Conservation (phyloP, 108 stramenopile genomes). For the Skeletonema costatum region DNA sequence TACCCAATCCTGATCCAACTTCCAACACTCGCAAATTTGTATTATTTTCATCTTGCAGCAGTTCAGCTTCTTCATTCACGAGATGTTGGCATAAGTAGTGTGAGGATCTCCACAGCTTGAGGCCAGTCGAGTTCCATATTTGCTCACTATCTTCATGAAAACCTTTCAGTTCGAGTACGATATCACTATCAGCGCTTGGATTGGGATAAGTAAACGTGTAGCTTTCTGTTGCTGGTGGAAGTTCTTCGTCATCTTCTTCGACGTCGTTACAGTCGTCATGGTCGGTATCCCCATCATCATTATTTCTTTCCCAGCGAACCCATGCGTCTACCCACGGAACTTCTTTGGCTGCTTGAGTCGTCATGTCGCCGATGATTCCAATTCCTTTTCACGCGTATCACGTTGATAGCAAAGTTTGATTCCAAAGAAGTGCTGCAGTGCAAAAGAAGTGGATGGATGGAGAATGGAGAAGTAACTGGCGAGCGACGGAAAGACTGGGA, state of each 20-base stretch:
- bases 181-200: constrained; percentile 16
- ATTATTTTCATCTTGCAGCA: background rate
- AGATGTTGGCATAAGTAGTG: constrained; percentile 63
- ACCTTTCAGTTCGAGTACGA: constrained; percentile 49
- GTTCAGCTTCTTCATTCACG: background rate
- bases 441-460: too few species aligned
- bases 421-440: too few species aligned
- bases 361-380: background rate
- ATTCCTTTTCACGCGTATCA: background rate
- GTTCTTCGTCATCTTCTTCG: constrained; percentile 49
- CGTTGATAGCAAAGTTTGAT: too few species aligned
- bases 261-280: constrained; percentile 1
- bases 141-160: constrained; percentile 55
- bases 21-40: constrained; percentile 19
- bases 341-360: constrained; percentile 10
- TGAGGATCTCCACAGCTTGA: constrained; percentile 72
- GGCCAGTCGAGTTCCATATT: constrained; percentile 66
- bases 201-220: constrained; percentile 15
- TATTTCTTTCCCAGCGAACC: constrained; percentile 47
- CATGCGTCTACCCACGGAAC: constrained; percentile 54
- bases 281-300: constrained; percentile 19
- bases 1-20: constrained; percentile 26
- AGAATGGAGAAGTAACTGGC: too few species aligned
- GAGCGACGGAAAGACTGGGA: too few species aligned
- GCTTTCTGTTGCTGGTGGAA: constrained; percentile 26